These are phyloP conservation scores for Nematocida sp. DNA, from an alignment of 371 early-diverging fungal genomes.

Conservation along the genomic window DNA sequence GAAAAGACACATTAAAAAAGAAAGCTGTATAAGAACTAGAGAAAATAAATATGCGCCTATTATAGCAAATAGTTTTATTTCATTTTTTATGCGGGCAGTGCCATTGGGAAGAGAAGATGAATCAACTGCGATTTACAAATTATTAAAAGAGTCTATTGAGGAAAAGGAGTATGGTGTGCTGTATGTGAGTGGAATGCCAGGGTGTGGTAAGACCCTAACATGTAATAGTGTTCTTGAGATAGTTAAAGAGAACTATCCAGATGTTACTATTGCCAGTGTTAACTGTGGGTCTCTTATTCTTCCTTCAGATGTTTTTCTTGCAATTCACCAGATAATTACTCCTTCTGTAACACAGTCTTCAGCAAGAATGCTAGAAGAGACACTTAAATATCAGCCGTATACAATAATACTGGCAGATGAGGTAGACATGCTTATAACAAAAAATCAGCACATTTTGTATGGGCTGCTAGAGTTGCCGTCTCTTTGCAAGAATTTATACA, in stretches of 20 bases:
- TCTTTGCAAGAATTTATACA: slow-evolving; percentile 74
- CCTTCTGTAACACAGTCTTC: neutral
- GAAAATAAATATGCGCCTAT: neutral
- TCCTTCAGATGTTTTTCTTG: slow-evolving; percentile 54
- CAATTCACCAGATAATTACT: slow-evolving; percentile 42
- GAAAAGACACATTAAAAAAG: neutral
- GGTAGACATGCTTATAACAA: slow-evolving; percentile 84
- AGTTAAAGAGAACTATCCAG: slow-evolving; percentile 34
- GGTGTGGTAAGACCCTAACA: slow-evolving; percentile 70
- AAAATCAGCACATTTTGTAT: slow-evolving; percentile 86
- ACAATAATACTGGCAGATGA: slow-evolving; percentile 84
- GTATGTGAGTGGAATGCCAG: slow-evolving; percentile 70
- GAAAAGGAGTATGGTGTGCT: slow-evolving; percentile 55
- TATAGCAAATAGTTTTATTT: slow-evolving; percentile 6
- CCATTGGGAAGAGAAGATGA: slow-evolving; percentile 67
- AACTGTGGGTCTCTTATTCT: slow-evolving; percentile 49
- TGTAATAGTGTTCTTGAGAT: slow-evolving; percentile 48
- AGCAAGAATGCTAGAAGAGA: slow-evolving; percentile 28
- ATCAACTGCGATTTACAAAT: slow-evolving; percentile 55
- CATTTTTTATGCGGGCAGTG: slow-evolving; percentile 40
- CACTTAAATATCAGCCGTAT: slow-evolving; percentile 33
- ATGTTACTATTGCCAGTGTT: slow-evolving; percentile 49
- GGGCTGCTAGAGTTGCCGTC: slow-evolving; percentile 95
- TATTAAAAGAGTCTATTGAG: slow-evolving; percentile 56
- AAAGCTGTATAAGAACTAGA: neutral